These are phyloP conservation scores for Auricularia auricula-judae DNA, from an alignment of 768 basidiomycete genomes.

Conservation along the genomic window DNA sequence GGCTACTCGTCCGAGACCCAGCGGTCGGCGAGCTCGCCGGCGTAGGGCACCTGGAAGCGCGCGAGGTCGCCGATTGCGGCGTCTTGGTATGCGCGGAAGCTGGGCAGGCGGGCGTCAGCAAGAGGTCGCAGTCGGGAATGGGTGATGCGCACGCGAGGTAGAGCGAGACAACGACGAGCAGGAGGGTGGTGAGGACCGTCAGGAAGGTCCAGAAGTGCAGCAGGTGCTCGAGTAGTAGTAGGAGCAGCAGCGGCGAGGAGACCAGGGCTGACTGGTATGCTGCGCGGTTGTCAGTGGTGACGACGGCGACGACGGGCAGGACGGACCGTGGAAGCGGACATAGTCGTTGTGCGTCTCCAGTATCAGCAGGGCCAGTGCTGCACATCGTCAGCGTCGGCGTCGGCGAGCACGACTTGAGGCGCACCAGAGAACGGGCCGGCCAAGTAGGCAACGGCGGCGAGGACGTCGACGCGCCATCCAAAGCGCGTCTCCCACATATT, in stretches of 20 bases:
- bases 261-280: slow-evolving; percentile 73
- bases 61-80: slow-evolving; percentile 40
- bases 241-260: slow-evolving; percentile 46
- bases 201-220: slow-evolving; percentile 44
- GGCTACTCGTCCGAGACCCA: slow-evolving; percentile 59
- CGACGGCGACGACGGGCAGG: slow-evolving; percentile 4
- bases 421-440: slow-evolving; percentile 64
- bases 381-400: background rate
- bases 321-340: slow-evolving; percentile 65
- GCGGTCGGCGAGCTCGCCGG: slow-evolving; percentile 54
- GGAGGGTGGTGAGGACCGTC: slow-evolving; percentile 34
- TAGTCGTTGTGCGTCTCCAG: slow-evolving; percentile 69
- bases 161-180: slow-evolving; percentile 29
- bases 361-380: slow-evolving; percentile 56
- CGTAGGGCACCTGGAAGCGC: slow-evolving; percentile 48
- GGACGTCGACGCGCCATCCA: slow-evolving; percentile 53
- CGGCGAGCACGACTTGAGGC: slow-evolving; percentile 11
- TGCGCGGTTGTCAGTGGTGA: slow-evolving; percentile 17
- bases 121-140: background rate
- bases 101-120: slow-evolving; percentile 18
- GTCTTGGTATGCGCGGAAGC: slow-evolving; percentile 41
- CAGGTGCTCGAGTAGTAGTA: slow-evolving; percentile 45
- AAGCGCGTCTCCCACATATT: slow-evolving; percentile 65
- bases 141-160: slow-evolving; percentile 45
- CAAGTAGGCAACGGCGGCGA: slow-evolving; percentile 54